Evolutionary conservation across 148 eudicot species (phyloP).

Genomic region (Diospyros lotus): DNA sequence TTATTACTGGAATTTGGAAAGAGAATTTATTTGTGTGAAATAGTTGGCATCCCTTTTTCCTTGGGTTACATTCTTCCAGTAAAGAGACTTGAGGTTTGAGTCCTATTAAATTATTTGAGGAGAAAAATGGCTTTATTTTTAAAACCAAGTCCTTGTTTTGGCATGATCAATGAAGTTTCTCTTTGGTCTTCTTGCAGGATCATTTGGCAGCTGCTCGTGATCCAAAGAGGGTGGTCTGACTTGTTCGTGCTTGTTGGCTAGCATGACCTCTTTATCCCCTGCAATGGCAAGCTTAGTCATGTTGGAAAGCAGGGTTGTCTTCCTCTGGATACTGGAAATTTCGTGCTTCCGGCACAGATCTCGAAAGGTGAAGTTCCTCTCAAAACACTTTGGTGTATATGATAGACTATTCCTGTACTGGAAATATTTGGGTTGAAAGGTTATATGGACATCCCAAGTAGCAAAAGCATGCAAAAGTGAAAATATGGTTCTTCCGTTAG

Average conservation of each 20-base stretch:
- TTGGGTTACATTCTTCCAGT: too few relatives aligned
- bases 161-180: not conserved
- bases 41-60: not conserved
- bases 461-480: not conserved
- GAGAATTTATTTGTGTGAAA: not conserved
- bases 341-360: slow-evolving; percentile 5
- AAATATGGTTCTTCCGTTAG: slow-evolving; percentile 2
- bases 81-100: too few relatives aligned
- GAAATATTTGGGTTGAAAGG: not conserved
- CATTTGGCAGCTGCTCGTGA: slow-evolving; percentile 68
- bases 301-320: not conserved
- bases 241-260: not conserved
- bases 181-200: slow-evolving; percentile 40
- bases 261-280: not conserved
- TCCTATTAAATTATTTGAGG: too few relatives aligned
- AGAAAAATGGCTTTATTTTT: too few relatives aligned
- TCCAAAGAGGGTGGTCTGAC: slow-evolving; percentile 44
- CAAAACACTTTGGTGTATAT: not conserved
- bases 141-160: not conserved
- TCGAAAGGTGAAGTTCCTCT: not conserved
- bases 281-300: not conserved
- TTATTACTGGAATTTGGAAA: not conserved
- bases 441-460: not conserved
- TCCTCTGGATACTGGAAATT: slow-evolving; percentile 1
- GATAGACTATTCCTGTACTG: slow-evolving; percentile 3